Conservation (phyloP, 257 asterid species). For the Solanum ahanhuiri region DNA sequence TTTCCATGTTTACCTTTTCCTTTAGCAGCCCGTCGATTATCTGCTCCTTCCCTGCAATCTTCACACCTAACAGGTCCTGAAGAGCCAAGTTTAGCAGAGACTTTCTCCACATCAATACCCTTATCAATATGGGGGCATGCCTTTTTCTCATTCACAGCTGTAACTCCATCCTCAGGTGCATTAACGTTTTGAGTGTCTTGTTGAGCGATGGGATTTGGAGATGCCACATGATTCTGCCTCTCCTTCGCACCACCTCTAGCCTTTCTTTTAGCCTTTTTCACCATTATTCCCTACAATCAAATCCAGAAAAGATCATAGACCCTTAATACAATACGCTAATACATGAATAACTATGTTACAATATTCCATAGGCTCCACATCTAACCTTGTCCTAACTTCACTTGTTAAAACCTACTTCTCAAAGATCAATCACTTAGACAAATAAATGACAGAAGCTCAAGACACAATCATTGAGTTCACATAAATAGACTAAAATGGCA, state of each 20-base stretch:
- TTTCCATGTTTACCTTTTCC: slow-evolving; percentile 62
- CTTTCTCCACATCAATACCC: slow-evolving; percentile 51
- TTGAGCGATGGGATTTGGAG: slow-evolving; percentile 16
- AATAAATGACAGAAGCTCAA: neutral
- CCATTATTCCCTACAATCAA: slow-evolving; percentile 51
- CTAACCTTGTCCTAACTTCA: neutral
- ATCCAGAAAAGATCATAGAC: slow-evolving; percentile 8
- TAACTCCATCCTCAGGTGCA: slow-evolving; percentile 23
- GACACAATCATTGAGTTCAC: neutral
- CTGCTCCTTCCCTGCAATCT: slow-evolving; percentile 56
- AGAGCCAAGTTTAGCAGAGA: slow-evolving; percentile 38
- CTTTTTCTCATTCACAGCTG: slow-evolving; percentile 33
- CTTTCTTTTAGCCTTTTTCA: slow-evolving; percentile 71
- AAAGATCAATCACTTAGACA: neutral
- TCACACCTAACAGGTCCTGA: slow-evolving; percentile 46
- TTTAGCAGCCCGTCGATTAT: slow-evolving; percentile 39
- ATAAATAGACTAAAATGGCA: neutral
- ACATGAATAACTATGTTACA: neutral
- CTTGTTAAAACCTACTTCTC: neutral
- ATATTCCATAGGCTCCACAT: neutral
- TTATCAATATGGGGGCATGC: slow-evolving; percentile 51
- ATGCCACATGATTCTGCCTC: slow-evolving; percentile 28
- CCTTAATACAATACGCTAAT: neutral
- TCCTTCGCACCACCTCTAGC: slow-evolving; percentile 47
- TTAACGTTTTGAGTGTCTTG: slow-evolving; percentile 14